Base-by-base conservation (phyloP, 768 basidiomycete species). In the Dioszegia aurantiaca region DNA sequence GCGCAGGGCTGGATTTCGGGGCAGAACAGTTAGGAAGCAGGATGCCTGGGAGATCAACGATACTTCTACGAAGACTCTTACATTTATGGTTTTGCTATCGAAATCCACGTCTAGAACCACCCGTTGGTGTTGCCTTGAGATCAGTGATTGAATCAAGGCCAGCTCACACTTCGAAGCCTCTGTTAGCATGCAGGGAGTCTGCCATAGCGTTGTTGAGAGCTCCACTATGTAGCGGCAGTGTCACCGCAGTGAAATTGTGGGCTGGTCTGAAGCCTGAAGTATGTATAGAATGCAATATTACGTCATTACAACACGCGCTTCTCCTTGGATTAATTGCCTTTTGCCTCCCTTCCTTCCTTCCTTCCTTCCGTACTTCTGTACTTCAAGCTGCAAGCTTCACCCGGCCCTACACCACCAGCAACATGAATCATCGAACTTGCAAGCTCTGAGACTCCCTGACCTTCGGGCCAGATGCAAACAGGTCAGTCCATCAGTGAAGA, bases 11-110 rank as follows among this genome's bases (percentile, higher is more conserved):
- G 83, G 83, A 70, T 81, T 87, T 37, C 83, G 86, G 11, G 95
- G 95, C 37, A 87, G 78, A 52, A 98, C 81, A 11, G 89, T 90
- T 65, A 99, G 84, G 78, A 94, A 90, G 11, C 92, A 94, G 75
- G 91, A 92, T 60, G 89, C 92, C 59, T 61, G 40, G 19, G 47
- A 55, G 37, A 60, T 26, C 46, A 2, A 33, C 14, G 8, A 33
- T 6, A 6, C 33, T 33, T 10, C 12, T 8, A 12, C 10, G 27
- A 26, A n/a, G n/a, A 1, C 16, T 14, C 56, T n/a, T 26, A 58
- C 57, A 47, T 49, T 58, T 33, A 51, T 43, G n/a, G 14, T 40
- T 27, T 28, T 53, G 36, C 37, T n/a, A 1, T 53, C 36, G 21
- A 41, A 41, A 37, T 53, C 51, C 6, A 53, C 10, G 26, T 53